Conservation (phyloP, 2,329 filamentous ascomycete genomes). For the Trichoderma pleuroti region DNA sequence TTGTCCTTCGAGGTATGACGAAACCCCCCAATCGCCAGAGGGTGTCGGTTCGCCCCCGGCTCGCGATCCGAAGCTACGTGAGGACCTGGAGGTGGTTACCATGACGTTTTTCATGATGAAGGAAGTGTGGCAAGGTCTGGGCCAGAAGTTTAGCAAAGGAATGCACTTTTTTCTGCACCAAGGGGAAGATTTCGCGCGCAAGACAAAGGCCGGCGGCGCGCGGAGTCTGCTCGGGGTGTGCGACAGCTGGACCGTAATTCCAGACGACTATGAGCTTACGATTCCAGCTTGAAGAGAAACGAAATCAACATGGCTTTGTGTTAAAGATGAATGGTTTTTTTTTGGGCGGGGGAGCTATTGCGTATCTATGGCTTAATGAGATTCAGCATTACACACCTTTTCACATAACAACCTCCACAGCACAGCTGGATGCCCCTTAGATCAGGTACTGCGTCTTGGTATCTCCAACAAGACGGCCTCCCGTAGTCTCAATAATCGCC, state of each 20-base stretch:
- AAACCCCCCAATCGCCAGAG: not conserved
- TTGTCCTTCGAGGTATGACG: constrained; percentile 8
- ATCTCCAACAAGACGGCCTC: constrained; percentile 26
- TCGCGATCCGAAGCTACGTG: constrained; percentile 21
- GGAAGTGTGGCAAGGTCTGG: constrained; percentile 20
- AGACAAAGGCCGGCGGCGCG: constrained; percentile 22
- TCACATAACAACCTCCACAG: not conserved
- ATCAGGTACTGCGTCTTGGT: constrained; percentile 16
- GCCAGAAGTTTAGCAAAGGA: constrained; percentile 25
- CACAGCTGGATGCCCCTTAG: too few species aligned
- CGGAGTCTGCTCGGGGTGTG: constrained; percentile 22
- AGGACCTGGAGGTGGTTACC: constrained; percentile 25
- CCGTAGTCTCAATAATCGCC: constrained; percentile 27
- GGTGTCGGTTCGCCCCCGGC: not conserved
- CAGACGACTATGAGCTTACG: constrained; percentile 8
- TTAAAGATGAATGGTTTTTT: not conserved
- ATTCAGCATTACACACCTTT: not conserved
- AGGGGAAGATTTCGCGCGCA: constrained; percentile 14
- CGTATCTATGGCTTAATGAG: not conserved
- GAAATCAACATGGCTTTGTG: not conserved
- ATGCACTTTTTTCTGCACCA: constrained; percentile 23
- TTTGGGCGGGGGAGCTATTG: not conserved
- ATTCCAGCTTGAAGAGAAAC: not conserved
- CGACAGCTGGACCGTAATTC: constrained; percentile 22
- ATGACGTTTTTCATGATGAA: constrained; percentile 21